Evolutionary conservation across 129 eudicot species (phyloP), one percentile per base, ranked within the genome.

Genomic region (Artemisia tridentata): DNA sequence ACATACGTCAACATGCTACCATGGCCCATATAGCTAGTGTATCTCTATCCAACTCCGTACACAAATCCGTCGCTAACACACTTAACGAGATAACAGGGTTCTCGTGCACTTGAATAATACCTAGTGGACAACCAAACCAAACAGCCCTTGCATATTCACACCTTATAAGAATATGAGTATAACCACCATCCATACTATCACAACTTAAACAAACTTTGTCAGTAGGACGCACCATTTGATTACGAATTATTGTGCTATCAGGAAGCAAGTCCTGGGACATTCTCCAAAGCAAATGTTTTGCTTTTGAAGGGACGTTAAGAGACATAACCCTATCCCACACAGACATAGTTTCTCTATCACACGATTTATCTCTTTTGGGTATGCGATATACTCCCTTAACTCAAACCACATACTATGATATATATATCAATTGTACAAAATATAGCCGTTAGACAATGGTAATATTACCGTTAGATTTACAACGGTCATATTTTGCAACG

Each of bases 101-200:
- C 5, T 29, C 45, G 8, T 71, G 54, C 29, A 71, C 19, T 8
- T 27, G 34, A 29, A 29, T 34, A 12, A 41, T 52, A 54, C 38
- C n/a, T 56, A 56, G 23, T 56, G 53, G 64, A 45, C 55, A 56
- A 18, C 23, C 56, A 41, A 71, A 71, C 66, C 66, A 56, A 4
- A 70, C 75, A 8, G 0, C 14, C 64, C 75, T 71, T 7, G 75
- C 66, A 56, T 56, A 71, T 57, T 45, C 66, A 41, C 75, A 71
- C 46, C 45, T 45, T 1, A 19, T 31, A 17, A 71, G 55, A 43
- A 56, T 71, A 56, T 71, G 75, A 41, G 38, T 71, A 20, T 55
- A 9, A 56, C 45, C 65, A 12, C 9, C 43, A 56, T 71, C 75
- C 56, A 8, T 21, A 57, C 55, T 65, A 41, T 57, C 75, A 18